Evolutionary conservation across 116 monocot species (phyloP), one percentile per base, ranked within the genome.

Genomic region (Papilionanthe hybrid): DNA sequence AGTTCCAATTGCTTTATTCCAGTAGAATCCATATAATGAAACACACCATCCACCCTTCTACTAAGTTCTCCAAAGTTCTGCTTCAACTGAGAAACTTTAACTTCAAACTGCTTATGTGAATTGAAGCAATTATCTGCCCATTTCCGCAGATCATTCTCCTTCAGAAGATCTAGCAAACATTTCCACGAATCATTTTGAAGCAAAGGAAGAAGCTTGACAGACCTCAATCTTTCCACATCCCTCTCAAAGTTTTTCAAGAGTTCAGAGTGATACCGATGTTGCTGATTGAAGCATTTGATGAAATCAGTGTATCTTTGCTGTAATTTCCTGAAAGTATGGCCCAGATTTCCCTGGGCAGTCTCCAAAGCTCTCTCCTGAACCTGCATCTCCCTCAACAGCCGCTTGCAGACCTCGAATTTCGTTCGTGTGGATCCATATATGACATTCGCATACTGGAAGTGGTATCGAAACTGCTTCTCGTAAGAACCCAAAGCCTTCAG

Each of bases 151-250:
- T 91, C 89, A 78, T 88, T 86, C 76, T 89, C 92, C 83, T 99
- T 95, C 77, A 95, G 83, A 19, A 99, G 85, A 92, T 99, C 99
- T n/a, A 93, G 27, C 87, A 99, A 88, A 65, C 88, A 93, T 78
- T 88, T 93, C 55, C 93, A 75, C 1, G 76, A 85, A 48, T 87
- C 93, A 4, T 86, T 83, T 83, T 93, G 92, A 8, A 99, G 79
- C 5, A 72, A 63, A 0, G 95, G 90, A 42, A 90, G 95, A 37
- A 99, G 91, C 67, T 76, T 88, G 48, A 93, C 75, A 4, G 77
- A 72, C 57, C 89, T 82, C 72, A 99, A 75, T 73, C 87, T 89
- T 82, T 99, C 93, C 41, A 95, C 81, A 83, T 93, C 95, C 83
- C 87, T 87, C 68, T 83, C 87, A 28, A 99, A 92, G 60, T 92